A percentile compares a stretch with the other conserved stretches of the same genome.
These are phyloP conservation scores for Davidsoniella australis DNA, from an alignment of 2,329 filamentous ascomycete genomes.

Conservation along the genomic window DNA sequence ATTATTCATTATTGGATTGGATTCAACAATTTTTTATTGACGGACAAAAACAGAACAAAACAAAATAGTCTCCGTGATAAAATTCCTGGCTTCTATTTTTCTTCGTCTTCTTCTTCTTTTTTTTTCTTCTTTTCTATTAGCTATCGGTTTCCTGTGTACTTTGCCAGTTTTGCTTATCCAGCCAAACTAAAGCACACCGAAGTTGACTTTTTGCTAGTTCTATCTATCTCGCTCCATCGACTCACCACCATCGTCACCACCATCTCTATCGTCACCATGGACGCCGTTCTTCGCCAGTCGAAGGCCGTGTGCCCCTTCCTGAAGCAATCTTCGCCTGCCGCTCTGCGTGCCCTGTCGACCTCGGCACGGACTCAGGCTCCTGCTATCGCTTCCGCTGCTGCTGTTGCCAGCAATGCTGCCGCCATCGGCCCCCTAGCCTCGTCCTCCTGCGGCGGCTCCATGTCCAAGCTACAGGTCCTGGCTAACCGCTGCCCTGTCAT, in stretches of 20 bases:
- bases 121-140: background rate
- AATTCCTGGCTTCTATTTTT: background rate
- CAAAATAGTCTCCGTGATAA: too few relatives aligned
- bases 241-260: background rate
- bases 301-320: slow-evolving; percentile 95
- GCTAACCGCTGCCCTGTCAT: slow-evolving; percentile 94
- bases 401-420: slow-evolving; percentile 10
- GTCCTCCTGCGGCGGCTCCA: slow-evolving; percentile 64
- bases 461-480: slow-evolving; percentile 91
- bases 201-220: background rate
- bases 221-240: background rate
- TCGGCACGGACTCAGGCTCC: slow-evolving; percentile 39
- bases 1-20: too few relatives aligned
- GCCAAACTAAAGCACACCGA: background rate
- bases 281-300: slow-evolving; percentile 85
- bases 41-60: too few relatives aligned
- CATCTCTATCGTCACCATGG: slow-evolving; percentile 42
- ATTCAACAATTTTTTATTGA: too few relatives aligned
- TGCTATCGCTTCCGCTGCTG: slow-evolving; percentile 20
- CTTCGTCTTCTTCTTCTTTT: slow-evolving; percentile 3
- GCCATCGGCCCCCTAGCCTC: slow-evolving; percentile 18
- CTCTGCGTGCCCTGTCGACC: slow-evolving; percentile 75
- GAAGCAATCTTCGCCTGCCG: slow-evolving; percentile 81
- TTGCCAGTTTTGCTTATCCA: background rate
- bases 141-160: background rate